Evolutionary conservation across 768 basidiomycete genomes (phyloP), one percentile per base, ranked within the genome.

Genomic region (Rhodotorula babjevae): DNA sequence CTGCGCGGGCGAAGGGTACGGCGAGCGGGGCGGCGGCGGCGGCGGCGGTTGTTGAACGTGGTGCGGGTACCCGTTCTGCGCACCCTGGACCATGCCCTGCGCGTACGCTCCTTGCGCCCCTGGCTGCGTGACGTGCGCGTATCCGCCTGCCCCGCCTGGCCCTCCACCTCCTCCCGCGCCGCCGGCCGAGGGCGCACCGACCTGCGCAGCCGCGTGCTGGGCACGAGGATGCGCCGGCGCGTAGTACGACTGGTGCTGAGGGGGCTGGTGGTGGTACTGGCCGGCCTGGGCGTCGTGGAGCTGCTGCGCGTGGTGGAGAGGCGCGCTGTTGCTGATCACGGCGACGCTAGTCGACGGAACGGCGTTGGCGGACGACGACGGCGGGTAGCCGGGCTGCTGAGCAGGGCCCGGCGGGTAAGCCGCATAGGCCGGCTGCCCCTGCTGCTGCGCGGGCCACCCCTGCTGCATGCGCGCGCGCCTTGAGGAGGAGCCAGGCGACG

Each of bases 1-100:
- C 1, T 7, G 53, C n/a, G n/a, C n/a, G 0, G n/a, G 1, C 0
- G 53, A n/a, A 14, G 27, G 8, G n/a, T n/a, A 29, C 27, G 23
- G 50, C 50, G 50, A 25, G 50, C 23, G 14, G 3, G 53, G 12
- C 2, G 27, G 27, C 14, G 27, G 27, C n/a, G 14, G 53, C 53
- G 53, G 27, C n/a, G 27, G 27, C 10, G 53, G 53, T 3, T 52
- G 50, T n/a, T 53, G 52, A 27, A n/a, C 14, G n/a, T 29, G 53
- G n/a, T n/a, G 53, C 27, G 15, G 16, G 53, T 16, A 29, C 12
- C n/a, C 53, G n/a, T 12, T 29, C 15, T 55, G 53, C 53, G n/a
- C n/a, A 27, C n/a, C n/a, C 10, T 55, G n/a, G n/a, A 12, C 15
- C 14, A 29, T 14, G 27, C 53, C 53, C 53, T 55, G 53, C n/a